Evolutionary conservation across 257 asterid species (phyloP), one percentile per base, ranked within the genome.

Genomic region (Solanum tarapatanum): DNA sequence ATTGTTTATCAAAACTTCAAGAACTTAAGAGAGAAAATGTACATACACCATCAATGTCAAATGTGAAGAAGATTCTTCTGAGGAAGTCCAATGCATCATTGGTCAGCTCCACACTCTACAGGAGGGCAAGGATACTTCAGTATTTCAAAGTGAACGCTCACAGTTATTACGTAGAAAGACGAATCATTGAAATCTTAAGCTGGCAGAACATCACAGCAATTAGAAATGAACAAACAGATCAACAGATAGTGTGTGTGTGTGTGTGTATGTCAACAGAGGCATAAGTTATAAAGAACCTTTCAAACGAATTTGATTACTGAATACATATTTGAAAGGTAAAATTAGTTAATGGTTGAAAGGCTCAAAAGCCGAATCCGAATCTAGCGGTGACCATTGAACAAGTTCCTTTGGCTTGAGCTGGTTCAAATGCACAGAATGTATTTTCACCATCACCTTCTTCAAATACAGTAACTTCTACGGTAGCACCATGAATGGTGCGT

Each of bases 81-180:
- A 97, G 97, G 87, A 96, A 97, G 30, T 97, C 98, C 92, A 93
- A 87, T 80, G 98, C 99, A 82, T 96, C 99, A 90, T 87, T 91
- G 84, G 98, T 92, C 82, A 97, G 94, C 98, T 97, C 99, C 91
- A 93, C 97, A 76, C 98, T 97, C 99, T 97, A 80, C 90, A 90
- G 66, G 89, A 72, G 41, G 82, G 69, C 64, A 84, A 60, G 69
- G 72, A 87, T 87, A 51, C 74, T 24, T 55, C 39, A 66, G 39
- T 60, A 80, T 43, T 41, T 85, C 75, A n/a, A 86, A 45, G 28
- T 45, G 58, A 86, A 72, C 3, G 9, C 17, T 26, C 24, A 30
- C 41, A 80, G 84, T 80, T 45, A 26, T 43, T 79, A 16, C 23
- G 9, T 45, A 82, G 85, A 28, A 80, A 45, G 39, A 45, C 21